Conservation (phyloP, 2,329 filamentous ascomycete genomes). For the Pyrenophora teres region DNA sequence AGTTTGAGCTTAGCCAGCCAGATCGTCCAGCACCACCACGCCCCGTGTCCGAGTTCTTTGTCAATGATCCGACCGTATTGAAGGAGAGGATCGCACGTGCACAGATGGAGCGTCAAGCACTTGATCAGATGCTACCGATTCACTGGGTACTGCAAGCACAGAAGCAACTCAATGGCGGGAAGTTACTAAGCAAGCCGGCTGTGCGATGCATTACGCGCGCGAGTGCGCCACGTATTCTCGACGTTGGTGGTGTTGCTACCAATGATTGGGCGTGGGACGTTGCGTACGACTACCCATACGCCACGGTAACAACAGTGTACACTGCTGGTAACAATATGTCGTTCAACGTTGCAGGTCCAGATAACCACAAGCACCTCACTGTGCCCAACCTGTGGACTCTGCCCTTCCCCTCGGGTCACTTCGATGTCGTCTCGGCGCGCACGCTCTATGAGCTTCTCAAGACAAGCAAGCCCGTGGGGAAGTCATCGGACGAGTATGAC, state of each 20-base stretch:
- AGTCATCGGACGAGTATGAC: conserved; percentile 78
- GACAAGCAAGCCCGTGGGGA: conserved; percentile 57
- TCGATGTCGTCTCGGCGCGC: conserved; percentile 89
- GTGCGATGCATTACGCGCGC: conserved; percentile 57
- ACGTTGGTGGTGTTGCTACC: conserved; percentile 81
- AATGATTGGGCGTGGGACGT: conserved; percentile 98
- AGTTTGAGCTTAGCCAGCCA: conserved; percentile 71
- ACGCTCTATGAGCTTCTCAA: conserved; percentile 86
- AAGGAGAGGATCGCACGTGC: conserved; percentile 56
- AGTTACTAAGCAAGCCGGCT: conserved; percentile 60
- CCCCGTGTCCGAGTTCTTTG: conserved; percentile 53
- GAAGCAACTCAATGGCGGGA: conserved; percentile 64
- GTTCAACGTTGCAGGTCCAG: conserved; percentile 69
- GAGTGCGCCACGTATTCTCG: conserved; percentile 72
- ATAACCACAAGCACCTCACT: conserved; percentile 83
- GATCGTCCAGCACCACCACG: conserved; percentile 50
- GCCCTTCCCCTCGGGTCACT: conserved; percentile 83
- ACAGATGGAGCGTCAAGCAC: conserved; percentile 81
- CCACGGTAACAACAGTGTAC: conserved; percentile 86
- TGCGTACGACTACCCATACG: conserved; percentile 80
- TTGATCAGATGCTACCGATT: conserved; percentile 67
- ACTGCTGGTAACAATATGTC: conserved; percentile 55
- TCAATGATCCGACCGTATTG: conserved; percentile 65
- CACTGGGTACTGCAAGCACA: conserved; percentile 68
- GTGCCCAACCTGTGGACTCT: conserved; percentile 78